A percentile compares a stretch with the other conserved stretches of the same genome.
phyloP scores from a whole-genome alignment of 345 rosid genomes.

The Nasturtium officinale region DNA sequence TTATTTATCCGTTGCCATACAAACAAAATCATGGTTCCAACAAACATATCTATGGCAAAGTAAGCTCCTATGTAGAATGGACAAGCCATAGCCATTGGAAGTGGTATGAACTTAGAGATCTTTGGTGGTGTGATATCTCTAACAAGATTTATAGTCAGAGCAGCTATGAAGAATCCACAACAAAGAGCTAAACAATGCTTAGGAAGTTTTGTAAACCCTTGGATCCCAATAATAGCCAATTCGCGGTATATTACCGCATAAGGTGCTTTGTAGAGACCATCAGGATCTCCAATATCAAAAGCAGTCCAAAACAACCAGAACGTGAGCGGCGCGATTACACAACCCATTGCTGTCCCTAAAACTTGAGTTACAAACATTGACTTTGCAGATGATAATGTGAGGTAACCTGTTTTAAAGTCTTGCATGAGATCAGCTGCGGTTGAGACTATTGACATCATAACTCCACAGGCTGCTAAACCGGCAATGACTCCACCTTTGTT shows the following conservation, averaged over 20 bases:
- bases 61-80: conserved; percentile 51
- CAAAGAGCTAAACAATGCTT: conserved; percentile 40
- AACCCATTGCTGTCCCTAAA: conserved; percentile 78
- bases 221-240: conserved; percentile 51
- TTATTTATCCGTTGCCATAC: conserved; percentile 44
- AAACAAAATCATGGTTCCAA: conserved; percentile 45
- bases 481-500: conserved; percentile 74
- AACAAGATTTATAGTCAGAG: conserved; percentile 40
- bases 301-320: conserved; percentile 85
- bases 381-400: conserved; percentile 73
- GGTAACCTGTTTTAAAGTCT: conserved; percentile 84
- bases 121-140: conserved; percentile 21
- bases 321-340: conserved; percentile 70
- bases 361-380: conserved; percentile 85
- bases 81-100: conserved; percentile 54
- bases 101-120: conserved; percentile 39
- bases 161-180: conserved; percentile 43
- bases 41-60: conserved; percentile 55
- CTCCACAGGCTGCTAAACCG: conserved; percentile 73
- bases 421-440: conserved; percentile 92
- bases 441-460: conserved; percentile 84
- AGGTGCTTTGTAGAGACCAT: conserved; percentile 76
- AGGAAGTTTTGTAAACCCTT: conserved; percentile 30
- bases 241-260: conserved; percentile 72
- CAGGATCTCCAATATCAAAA: conserved; percentile 69